Conservation (phyloP, 768 basidiomycete species). For the Auriscalpium microsporum region DNA sequence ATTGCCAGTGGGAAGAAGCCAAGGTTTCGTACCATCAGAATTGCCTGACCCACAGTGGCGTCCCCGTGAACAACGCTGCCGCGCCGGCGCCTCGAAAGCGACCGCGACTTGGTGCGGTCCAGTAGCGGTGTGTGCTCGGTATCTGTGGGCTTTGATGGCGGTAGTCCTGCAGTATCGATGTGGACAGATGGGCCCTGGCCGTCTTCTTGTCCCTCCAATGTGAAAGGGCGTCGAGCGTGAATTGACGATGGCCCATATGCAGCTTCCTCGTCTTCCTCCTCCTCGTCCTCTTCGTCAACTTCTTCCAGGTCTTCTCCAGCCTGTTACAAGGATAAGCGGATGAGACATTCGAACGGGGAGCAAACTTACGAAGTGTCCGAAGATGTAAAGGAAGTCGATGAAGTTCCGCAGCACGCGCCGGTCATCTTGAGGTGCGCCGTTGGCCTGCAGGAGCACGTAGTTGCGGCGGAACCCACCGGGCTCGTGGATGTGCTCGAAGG, state of each 20-base stretch:
- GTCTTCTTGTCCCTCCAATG: neutral
- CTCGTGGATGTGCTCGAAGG: conserved; percentile 88
- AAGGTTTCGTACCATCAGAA: conserved; percentile 62
- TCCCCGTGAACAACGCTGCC: conserved; percentile 65
- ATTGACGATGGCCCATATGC: neutral
- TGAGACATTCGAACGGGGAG: neutral
- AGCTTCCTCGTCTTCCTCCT: conserved; percentile 31
- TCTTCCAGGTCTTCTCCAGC: conserved; percentile 83
- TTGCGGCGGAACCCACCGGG: conserved; percentile 93
- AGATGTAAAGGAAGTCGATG: conserved; percentile 90
- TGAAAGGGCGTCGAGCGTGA: neutral
- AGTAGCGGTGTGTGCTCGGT: conserved; percentile 54
- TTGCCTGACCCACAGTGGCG: conserved; percentile 84
- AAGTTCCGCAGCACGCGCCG: conserved; percentile 70
- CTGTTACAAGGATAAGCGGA: conserved; percentile 28
- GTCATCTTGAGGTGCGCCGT: conserved; percentile 40
- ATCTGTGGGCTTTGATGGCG: conserved; percentile 7
- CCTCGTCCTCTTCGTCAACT: conserved; percentile 52
- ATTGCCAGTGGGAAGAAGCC: no score
- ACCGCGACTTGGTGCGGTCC: conserved; percentile 30
- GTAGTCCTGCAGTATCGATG: conserved; percentile 1
- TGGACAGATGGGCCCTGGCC: conserved; percentile 3
- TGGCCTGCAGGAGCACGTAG: conserved; percentile 68
- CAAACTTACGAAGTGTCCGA: conserved; percentile 86
- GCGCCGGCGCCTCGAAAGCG: conserved; percentile 46